phyloP scores from a whole-genome alignment of 2,329 filamentous ascomycete species.

The Fusarium staphyleae region DNA sequence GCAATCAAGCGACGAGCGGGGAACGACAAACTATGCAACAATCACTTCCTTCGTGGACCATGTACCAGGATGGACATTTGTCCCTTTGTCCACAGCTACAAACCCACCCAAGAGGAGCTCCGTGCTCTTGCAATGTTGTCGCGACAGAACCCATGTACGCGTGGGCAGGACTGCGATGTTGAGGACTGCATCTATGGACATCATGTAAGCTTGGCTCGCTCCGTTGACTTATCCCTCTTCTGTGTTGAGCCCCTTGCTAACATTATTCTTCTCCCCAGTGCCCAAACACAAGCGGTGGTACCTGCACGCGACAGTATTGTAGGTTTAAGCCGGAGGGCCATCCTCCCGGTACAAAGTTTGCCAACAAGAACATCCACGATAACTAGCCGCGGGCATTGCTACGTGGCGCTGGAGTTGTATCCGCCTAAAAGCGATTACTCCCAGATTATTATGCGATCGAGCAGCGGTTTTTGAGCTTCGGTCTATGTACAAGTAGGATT shows the following conservation, averaged over 20 bases:
- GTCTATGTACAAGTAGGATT: slow-evolving; percentile 15
- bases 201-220: slow-evolving; percentile 54
- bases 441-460: slow-evolving; percentile 3
- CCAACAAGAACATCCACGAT: slow-evolving; percentile 45
- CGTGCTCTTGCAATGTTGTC: slow-evolving; percentile 63
- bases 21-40: slow-evolving; percentile 66
- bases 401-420: not conserved
- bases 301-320: slow-evolving; percentile 63
- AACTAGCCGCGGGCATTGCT: slow-evolving; percentile 37
- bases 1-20: slow-evolving; percentile 63
- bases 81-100: slow-evolving; percentile 64
- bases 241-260: slow-evolving; percentile 12
- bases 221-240: too few relatives aligned
- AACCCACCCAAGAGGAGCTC: slow-evolving; percentile 60
- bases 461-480: slow-evolving; percentile 1
- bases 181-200: slow-evolving; percentile 70
- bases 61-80: slow-evolving; percentile 63
- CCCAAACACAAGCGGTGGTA: slow-evolving; percentile 58
- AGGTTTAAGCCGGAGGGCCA: slow-evolving; percentile 62
- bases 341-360: slow-evolving; percentile 63
- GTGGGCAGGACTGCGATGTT: slow-evolving; percentile 64
- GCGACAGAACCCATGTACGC: slow-evolving; percentile 64
- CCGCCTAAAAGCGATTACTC: not conserved
- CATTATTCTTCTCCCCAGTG: slow-evolving; percentile 49
- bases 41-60: slow-evolving; percentile 65